phyloP scores from a whole-genome alignment of 768 basidiomycete genomes.

The Sarcomyxa edulis region DNA sequence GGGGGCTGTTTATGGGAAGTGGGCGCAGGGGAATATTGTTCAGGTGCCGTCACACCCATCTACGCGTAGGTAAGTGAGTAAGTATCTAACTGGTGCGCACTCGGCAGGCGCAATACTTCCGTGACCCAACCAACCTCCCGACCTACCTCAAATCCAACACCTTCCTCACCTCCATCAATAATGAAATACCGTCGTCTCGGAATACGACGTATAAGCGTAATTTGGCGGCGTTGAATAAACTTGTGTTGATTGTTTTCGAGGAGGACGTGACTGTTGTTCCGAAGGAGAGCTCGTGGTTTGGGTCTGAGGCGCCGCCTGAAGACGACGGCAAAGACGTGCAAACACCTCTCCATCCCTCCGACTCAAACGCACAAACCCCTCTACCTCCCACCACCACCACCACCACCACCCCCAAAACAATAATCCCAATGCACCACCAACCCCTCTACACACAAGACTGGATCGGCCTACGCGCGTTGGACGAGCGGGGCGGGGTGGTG shows the following conservation, averaged over 20 bases:
- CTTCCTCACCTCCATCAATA: conserved; percentile 77
- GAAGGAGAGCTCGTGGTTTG: conserved; percentile 86
- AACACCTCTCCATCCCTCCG: not conserved
- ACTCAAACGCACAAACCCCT: not conserved
- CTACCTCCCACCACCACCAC: not conserved
- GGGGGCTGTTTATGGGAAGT: conserved; percentile 62
- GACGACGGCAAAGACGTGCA: conserved; percentile 14
- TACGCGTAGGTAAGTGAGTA: too few relatives aligned
- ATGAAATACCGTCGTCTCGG: conserved; percentile 50
- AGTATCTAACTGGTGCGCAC: too few relatives aligned
- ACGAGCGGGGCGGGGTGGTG: conserved; percentile 56
- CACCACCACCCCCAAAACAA: conserved; percentile 11
- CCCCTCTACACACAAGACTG: conserved; percentile 74
- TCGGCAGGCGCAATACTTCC: conserved; percentile 77
- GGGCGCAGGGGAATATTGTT: conserved; percentile 73
- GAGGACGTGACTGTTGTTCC: conserved; percentile 76
- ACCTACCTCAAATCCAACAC: conserved; percentile 54
- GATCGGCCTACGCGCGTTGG: conserved; percentile 72
- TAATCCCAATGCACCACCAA: conserved; percentile 70
- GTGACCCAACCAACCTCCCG: conserved; percentile 60
- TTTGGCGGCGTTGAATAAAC: conserved; percentile 53
- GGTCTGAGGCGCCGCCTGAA: conserved; percentile 51
- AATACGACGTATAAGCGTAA: conserved; percentile 60
- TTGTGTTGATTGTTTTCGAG: conserved; percentile 72
- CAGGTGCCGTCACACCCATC: conserved; percentile 40